These are phyloP conservation scores for Spizellomyces sp. DNA, from an alignment of 192 early-diverging fungal species.

Conservation along the genomic window DNA sequence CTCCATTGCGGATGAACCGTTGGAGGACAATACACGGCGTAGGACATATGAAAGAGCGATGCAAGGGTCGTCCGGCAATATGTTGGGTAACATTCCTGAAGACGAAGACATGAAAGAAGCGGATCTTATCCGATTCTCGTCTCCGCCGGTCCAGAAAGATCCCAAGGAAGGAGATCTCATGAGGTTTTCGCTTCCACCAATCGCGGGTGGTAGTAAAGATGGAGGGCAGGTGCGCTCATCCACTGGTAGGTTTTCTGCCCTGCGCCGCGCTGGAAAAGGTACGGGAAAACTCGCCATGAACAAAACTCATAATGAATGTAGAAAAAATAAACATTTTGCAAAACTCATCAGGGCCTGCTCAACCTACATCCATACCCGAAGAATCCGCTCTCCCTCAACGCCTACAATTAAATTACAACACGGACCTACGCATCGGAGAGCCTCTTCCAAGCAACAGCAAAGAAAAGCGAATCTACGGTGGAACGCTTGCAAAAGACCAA, in stretches of 20 bases:
- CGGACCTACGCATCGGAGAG: conserved; percentile 20
- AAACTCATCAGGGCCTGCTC: too few relatives aligned
- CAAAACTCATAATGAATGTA: not conserved
- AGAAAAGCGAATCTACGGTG: conserved; percentile 27
- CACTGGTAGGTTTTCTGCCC: too few relatives aligned
- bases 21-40: not conserved
- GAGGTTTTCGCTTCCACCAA: conserved; percentile 11
- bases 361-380: too few relatives aligned
- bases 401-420: conserved; percentile 32
- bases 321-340: not conserved
- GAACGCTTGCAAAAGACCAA: conserved; percentile 21
- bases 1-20: not conserved
- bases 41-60: not conserved
- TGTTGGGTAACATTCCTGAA: too few relatives aligned
- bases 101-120: too few relatives aligned
- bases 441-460: conserved; percentile 23
- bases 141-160: not conserved
- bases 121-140: not conserved
- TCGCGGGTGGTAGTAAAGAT: not conserved
- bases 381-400: conserved; percentile 4
- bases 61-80: too few relatives aligned
- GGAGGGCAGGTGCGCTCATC: too few relatives aligned
- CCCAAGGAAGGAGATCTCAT: conserved; percentile 15
- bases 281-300: not conserved
- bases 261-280: too few relatives aligned